Percentiles rank a stretch among this genome's conserved stretches.
These are phyloP conservation scores for Puccinia horiana DNA, from an alignment of 1,284 basidiomycete species.

Conservation along the genomic window DNA sequence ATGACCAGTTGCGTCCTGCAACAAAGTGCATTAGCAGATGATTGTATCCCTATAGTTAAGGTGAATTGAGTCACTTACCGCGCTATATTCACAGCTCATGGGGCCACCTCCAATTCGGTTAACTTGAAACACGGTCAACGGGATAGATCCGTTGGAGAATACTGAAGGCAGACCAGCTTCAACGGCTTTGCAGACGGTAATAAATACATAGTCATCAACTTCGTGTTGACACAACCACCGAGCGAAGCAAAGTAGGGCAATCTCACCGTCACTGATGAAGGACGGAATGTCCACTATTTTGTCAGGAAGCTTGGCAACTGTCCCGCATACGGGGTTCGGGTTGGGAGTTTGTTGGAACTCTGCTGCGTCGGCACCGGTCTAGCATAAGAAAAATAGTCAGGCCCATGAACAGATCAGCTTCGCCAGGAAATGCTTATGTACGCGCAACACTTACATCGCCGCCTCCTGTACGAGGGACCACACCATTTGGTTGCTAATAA, in stretches of 20 bases:
- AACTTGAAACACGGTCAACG: constrained; percentile 38
- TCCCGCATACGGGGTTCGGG: constrained; percentile 35
- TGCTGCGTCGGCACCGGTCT: constrained; percentile 36
- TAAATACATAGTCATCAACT: not conserved
- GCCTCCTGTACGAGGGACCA: constrained; percentile 20
- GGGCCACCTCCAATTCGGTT: constrained; percentile 41
- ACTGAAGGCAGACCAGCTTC: constrained; percentile 3
- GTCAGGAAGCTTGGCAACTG: constrained; percentile 11
- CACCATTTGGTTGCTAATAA: constrained; percentile 2
- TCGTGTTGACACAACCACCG: too few species aligned
- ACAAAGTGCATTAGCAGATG: not conserved
- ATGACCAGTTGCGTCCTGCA: constrained; percentile 29
- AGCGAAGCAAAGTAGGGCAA: not conserved
- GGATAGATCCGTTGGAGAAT: constrained; percentile 28
- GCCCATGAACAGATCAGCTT: not conserved
- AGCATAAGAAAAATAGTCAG: not conserved
- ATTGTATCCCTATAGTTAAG: not conserved
- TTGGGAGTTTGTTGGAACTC: not conserved
- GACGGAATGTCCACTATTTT: constrained; percentile 20
- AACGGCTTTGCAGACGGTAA: not conserved
- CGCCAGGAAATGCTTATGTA: not conserved
- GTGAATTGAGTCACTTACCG: constrained; percentile 1
- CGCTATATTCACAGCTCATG: constrained; percentile 22
- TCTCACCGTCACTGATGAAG: constrained; percentile 1
- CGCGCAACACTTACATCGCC: constrained; percentile 25